phyloP scores from a whole-genome alignment of 805 yeast species.

The Tetrapisispora pingtungensis region DNA sequence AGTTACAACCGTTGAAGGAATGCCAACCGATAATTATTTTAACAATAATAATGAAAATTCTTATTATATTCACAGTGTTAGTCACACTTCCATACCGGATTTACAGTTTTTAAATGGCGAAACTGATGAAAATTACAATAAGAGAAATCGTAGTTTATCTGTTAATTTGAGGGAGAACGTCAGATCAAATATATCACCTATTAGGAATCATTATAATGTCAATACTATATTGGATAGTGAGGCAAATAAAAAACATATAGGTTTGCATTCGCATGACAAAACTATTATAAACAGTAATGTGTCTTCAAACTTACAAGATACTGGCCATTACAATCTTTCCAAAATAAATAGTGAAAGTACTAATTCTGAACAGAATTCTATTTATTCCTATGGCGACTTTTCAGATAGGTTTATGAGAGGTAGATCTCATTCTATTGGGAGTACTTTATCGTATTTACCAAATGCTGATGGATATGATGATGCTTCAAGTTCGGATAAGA shows the following conservation, averaged over 20 bases:
- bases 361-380: neutral
- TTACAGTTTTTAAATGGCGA: neutral
- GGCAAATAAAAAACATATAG: too few relatives aligned
- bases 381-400: neutral
- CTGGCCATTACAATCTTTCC: neutral
- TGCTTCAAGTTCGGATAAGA: constrained; percentile 17
- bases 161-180: too few relatives aligned
- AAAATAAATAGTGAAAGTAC: neutral
- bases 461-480: constrained; percentile 5
- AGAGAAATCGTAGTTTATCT: too few relatives aligned
- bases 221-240: too few relatives aligned
- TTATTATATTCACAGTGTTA: neutral
- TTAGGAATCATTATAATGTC: too few relatives aligned
- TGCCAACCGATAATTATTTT: neutral
- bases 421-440: constrained; percentile 19
- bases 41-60: neutral
- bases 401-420: neutral
- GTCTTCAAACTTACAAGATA: neutral
- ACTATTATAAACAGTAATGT: neutral
- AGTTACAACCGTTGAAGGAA: neutral
- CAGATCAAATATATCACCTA: too few relatives aligned
- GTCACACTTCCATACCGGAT: neutral
- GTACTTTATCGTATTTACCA: constrained; percentile 15
- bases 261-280: too few relatives aligned
- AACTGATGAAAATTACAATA: neutral